These are phyloP conservation scores for Lycium barbarum DNA, from an alignment of 257 asterid genomes.

Conservation along the genomic window DNA sequence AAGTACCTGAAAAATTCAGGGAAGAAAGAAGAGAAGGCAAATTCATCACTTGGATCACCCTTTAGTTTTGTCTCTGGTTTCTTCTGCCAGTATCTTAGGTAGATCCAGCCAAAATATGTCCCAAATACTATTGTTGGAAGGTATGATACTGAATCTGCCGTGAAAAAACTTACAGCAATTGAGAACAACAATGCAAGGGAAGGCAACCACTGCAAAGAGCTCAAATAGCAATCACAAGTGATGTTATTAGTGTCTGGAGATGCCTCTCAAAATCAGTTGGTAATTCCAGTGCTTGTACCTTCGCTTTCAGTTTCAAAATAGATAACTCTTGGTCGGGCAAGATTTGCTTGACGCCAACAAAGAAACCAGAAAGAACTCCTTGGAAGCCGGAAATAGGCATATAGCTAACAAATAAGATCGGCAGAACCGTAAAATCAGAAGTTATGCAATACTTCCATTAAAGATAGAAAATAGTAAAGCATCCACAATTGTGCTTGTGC, in stretches of 20 bases:
- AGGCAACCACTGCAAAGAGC: constrained; percentile 87
- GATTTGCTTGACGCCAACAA: constrained; percentile 90
- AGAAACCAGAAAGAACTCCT: constrained; percentile 86
- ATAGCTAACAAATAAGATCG: constrained; percentile 57
- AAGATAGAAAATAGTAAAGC: constrained; percentile 23
- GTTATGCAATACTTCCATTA: constrained; percentile 19
- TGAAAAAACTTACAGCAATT: constrained; percentile 69
- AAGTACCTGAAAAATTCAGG: constrained; percentile 72
- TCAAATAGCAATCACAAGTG: constrained; percentile 31
- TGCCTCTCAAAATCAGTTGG: constrained; percentile 25
- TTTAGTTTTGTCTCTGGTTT: constrained; percentile 73
- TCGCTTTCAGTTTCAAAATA: constrained; percentile 69
- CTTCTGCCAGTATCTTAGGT: constrained; percentile 89
- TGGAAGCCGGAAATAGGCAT: constrained; percentile 91
- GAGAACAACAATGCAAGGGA: constrained; percentile 69
- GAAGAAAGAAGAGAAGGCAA: constrained; percentile 80
- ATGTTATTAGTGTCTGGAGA: constrained; percentile 21
- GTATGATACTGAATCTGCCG: constrained; percentile 66
- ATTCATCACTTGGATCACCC: constrained; percentile 98
- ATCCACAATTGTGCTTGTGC: constrained; percentile 6
- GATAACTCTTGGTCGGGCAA: constrained; percentile 88
- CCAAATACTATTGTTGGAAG: constrained; percentile 84
- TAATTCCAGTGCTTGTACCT: constrained; percentile 54
- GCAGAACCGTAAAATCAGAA: constrained; percentile 28
- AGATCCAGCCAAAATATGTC: constrained; percentile 87